Base-by-base conservation (phyloP, 805 yeast species). In the Millerago galiae region DNA sequence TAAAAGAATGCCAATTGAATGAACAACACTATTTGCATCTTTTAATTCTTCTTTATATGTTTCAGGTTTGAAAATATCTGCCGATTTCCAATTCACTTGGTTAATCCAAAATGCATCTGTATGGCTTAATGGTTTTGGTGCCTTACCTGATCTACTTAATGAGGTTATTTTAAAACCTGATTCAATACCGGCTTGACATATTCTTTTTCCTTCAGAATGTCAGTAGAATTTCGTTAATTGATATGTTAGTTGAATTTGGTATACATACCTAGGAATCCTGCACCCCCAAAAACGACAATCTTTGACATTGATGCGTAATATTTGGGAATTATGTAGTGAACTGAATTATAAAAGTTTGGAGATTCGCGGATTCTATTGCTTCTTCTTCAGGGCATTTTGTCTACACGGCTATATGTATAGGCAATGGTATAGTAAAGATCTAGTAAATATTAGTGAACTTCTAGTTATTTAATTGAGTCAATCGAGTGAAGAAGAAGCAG, bases 211-310 rank as follows among this genome's bases (percentile, higher is more conserved):
- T 14, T 5, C 5, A 11, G 4, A 16, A 17, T 31, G 34, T 38
- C 24, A 29, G 34, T n/a, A 29, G 14, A 15, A 29, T 8, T n/a
- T 5, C 15, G 16, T 6, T 10, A 29, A n/a, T 29, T 29, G 16
- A 29, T n/a, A 2, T 14, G 2, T 2, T 7, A 10, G 6, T 29
- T n/a, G 17, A 14, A 9, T 14, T 8, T 27, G 9, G 4, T 7
- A 21, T 14, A 38, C 41, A 26, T 33, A 38, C 41, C 41, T 38
- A 90, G 60, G 56, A 86, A 86, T 8, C 97, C 97, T 50, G 77
- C 79, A 1, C 97, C 96, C 14, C 98, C 98, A 54, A 89, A 77
- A 0, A 89, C 86, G 4, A 86, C 77, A 3, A 76, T 49, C 36
- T 63, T 68, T 2, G 58, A 50, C 58, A 55, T 55, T 26, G 1